These are phyloP conservation scores for Antitrichia curtipendula DNA, from an alignment of 225 moss, liverwort and hornwort species.

Conservation along the genomic window DNA sequence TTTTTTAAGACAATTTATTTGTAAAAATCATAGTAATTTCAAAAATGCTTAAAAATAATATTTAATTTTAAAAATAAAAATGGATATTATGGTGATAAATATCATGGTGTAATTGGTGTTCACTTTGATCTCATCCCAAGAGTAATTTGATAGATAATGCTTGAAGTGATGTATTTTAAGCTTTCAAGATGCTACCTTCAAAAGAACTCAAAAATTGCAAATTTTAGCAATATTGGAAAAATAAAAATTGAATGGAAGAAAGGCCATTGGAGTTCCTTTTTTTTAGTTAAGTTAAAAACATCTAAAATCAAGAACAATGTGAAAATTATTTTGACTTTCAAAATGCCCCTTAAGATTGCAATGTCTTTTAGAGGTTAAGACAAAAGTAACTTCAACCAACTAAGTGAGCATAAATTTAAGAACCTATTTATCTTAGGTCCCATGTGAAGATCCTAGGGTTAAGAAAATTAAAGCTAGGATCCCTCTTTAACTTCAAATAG, in stretches of 20 bases:
- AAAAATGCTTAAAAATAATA: no score
- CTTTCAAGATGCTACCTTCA: no score
- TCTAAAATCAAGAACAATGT: background rate
- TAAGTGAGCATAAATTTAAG: background rate
- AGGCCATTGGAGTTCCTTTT: no score
- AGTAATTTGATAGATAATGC: background rate
- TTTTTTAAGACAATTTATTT: no score
- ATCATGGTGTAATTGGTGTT: background rate
- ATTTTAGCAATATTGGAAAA: no score
- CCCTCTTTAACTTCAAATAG: background rate
- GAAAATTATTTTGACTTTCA: background rate
- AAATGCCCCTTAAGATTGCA: background rate
- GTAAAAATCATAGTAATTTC: no score
- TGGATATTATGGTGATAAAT: background rate
- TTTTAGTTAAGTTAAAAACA: background rate
- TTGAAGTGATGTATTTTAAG: no score
- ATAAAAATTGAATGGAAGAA: no score
- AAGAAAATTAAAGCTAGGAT: background rate
- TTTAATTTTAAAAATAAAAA: background rate
- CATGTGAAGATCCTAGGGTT: accelerated
- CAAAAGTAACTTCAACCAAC: background rate
- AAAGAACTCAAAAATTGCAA: no score
- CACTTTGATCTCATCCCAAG: accelerated
- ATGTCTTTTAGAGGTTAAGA: background rate
- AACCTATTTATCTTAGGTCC: background rate